Base-by-base conservation (phyloP, 2,329 filamentous ascomycete species). In the Nothomitra cinnamomea region DNA sequence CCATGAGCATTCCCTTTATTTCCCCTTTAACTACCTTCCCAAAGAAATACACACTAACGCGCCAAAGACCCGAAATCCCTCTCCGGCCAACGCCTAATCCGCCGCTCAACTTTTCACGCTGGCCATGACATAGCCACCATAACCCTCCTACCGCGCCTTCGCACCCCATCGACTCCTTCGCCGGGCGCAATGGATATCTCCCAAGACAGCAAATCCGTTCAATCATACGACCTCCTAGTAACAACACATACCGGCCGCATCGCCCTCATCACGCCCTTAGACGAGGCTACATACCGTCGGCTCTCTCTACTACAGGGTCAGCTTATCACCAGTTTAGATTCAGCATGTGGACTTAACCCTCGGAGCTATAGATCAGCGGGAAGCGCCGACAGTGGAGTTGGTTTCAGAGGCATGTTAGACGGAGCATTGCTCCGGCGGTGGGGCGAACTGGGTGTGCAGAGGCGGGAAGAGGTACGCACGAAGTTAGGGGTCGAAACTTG, bases 31-130 rank as follows among this genome's bases (percentile, higher is more conserved):
- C 32, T 47, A 28, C 12, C 15, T n/a, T 22, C 25, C 61, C 67
- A 59, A 69, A 7, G 15, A 40, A 19, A 52, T 10, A 3, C 25
- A n/a, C n/a, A 22, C 19, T 52, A 15, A 52, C 15, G 15, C 10
- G 2, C n/a, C 40, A 54, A 60, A 94, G 89, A 96, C 64, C 90
- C 90, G 15, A 94, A 94, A 71, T 94, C 88, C 5, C 79, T 95
- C 35, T 85, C 90, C 55, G 92, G 92, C 50, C 84, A 89, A 61
- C 79, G 89, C 41, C 78, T 98, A 22, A 77, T 98, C 6, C 87
- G 90, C 66, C 82, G 86, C 56, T 87, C 85, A 53, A 86, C 87
- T 55, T 96, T 98, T 70, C 83, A 89, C 64, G 81, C 86, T 0
- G 88, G 87, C 38, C 86, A 95, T 66, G 77, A 83, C 58, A 80